phyloP scores from a whole-genome alignment of 257 asterid genomes.

The Rauvolfia tetraphylla region DNA sequence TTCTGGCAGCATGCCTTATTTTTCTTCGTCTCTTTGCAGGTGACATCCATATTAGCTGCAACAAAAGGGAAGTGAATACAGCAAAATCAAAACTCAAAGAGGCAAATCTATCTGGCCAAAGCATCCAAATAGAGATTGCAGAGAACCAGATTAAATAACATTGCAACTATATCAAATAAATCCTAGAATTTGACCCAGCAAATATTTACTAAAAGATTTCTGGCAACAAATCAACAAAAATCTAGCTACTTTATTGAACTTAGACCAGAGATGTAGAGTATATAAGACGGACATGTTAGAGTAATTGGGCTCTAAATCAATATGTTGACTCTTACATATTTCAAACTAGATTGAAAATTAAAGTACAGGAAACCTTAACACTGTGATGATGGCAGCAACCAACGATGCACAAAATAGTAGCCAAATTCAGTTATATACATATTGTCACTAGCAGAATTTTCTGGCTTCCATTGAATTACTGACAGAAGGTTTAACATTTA shows the following conservation, averaged over 20 bases:
- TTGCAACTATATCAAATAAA: neutral
- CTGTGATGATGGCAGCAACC: neutral
- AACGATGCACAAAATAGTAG: neutral
- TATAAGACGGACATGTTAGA: neutral
- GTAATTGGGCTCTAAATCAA: too few relatives aligned
- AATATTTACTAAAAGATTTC: neutral
- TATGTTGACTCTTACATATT: neutral
- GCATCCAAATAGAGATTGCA: neutral
- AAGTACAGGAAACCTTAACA: neutral
- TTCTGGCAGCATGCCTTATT: slow-evolving; percentile 35
- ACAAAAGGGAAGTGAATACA: slow-evolving; percentile 1
- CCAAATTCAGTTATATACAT: neutral
- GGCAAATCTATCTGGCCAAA: neutral
- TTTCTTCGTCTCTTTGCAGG: slow-evolving; percentile 39
- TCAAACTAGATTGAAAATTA: neutral
- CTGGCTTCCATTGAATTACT: neutral
- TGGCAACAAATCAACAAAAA: neutral
- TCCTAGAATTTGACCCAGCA: neutral
- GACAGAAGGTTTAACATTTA: neutral
- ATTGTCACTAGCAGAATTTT: neutral
- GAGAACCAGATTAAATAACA: neutral
- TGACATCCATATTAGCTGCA: slow-evolving; percentile 55
- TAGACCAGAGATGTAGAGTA: neutral
- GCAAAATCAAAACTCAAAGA: neutral
- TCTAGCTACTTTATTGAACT: neutral